These are phyloP conservation scores for Dioscorea cayenensis DNA, from an alignment of 116 monocot species.

Conservation along the genomic window DNA sequence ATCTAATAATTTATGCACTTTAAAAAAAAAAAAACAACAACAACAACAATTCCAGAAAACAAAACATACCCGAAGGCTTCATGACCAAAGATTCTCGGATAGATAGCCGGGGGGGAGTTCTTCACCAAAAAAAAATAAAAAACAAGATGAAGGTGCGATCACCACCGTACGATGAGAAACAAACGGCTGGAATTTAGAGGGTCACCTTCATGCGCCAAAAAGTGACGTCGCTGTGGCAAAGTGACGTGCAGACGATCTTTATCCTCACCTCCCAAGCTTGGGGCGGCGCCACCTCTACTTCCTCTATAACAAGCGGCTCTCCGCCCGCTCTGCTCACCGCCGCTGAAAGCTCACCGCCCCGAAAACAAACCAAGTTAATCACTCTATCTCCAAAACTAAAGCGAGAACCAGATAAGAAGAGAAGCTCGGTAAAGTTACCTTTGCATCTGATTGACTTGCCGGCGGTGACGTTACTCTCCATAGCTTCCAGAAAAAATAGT, in stretches of 20 bases:
- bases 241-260: slow-evolving; percentile 82
- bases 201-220: slow-evolving; percentile 61
- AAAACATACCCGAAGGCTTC: slow-evolving; percentile 66
- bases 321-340: slow-evolving; percentile 74
- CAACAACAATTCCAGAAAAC: not conserved
- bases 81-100: slow-evolving; percentile 75
- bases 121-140: not conserved
- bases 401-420: too few relatives aligned
- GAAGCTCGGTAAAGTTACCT: too few relatives aligned
- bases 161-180: too few relatives aligned
- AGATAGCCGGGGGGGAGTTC: slow-evolving; percentile 27
- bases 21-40: not conserved
- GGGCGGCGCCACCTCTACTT: slow-evolving; percentile 71
- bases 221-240: slow-evolving; percentile 89
- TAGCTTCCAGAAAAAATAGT: too few relatives aligned
- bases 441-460: too few relatives aligned
- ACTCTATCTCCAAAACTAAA: too few relatives aligned
- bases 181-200: too few relatives aligned
- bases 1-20: too few relatives aligned
- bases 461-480: too few relatives aligned
- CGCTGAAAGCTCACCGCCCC: slow-evolving; percentile 21
- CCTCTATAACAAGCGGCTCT: slow-evolving; percentile 58
- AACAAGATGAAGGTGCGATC: too few relatives aligned
- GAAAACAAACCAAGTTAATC: too few relatives aligned
- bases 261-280: slow-evolving; percentile 64